phyloP scores from a whole-genome alignment of 2,329 filamentous ascomycete species.

The Ceratocystis variospora region DNA sequence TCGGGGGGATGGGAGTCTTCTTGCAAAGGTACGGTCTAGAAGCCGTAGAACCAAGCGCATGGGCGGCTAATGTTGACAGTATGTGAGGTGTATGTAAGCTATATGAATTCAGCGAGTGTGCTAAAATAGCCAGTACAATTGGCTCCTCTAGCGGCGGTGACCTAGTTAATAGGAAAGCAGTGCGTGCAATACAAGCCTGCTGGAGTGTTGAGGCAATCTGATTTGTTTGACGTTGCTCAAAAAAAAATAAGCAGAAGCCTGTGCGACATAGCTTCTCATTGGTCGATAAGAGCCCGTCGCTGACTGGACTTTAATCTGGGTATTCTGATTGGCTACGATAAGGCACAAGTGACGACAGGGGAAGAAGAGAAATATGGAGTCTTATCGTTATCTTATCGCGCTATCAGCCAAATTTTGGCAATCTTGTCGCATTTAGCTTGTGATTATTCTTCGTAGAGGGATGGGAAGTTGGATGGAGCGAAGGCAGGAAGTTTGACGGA shows the following conservation, averaged over 20 bases:
- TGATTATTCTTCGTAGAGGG: background rate
- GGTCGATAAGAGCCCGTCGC: background rate
- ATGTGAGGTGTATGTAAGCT: background rate
- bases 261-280: background rate
- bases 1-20: background rate
- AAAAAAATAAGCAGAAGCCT: slow-evolving; percentile 1
- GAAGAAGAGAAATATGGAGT: background rate
- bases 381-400: slow-evolving; percentile 6
- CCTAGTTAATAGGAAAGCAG: too few species aligned
- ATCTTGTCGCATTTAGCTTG: background rate
- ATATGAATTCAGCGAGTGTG: background rate
- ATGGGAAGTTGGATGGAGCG: background rate
- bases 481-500: background rate
- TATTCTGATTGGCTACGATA: slow-evolving; percentile 12
- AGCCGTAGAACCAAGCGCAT: slow-evolving; percentile 7
- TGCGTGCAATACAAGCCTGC: too few species aligned
- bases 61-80: background rate
- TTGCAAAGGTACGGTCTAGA: slow-evolving; percentile 6
- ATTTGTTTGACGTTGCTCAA: background rate
- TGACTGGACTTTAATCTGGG: background rate
- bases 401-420: background rate
- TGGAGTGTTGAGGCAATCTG: too few species aligned
- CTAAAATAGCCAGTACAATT: background rate
- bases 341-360: background rate
- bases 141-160: background rate